These are phyloP conservation scores for Sequoia sempervirens DNA, from an alignment of 75 land plant species.

Conservation along the genomic window DNA sequence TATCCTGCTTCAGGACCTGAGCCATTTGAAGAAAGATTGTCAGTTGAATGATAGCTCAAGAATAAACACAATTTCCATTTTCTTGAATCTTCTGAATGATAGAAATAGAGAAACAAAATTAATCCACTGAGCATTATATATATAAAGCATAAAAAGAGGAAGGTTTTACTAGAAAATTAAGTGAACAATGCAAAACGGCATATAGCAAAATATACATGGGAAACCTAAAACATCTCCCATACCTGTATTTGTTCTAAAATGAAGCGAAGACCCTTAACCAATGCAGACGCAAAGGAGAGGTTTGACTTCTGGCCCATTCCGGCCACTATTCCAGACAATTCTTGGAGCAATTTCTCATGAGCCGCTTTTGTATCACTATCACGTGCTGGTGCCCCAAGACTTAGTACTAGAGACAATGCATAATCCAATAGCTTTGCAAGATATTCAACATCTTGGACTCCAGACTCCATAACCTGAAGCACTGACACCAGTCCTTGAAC, in stretches of 20 bases:
- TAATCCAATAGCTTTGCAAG: slow-evolving; percentile 38
- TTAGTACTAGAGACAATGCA: slow-evolving; percentile 32
- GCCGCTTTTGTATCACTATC: slow-evolving; percentile 42
- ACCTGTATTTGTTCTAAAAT: slow-evolving; percentile 89
- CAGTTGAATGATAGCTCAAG: neutral
- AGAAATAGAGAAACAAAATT: neutral
- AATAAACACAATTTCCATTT: neutral
- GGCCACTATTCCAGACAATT: slow-evolving; percentile 24
- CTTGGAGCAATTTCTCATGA: slow-evolving; percentile 26
- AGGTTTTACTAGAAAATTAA: neutral
- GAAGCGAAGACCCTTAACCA: slow-evolving; percentile 79
- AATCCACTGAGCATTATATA: neutral
- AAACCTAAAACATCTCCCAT: neutral
- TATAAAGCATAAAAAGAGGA: neutral
- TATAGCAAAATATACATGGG: neutral
- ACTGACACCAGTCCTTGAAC: neutral
- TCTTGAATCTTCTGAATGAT: neutral
- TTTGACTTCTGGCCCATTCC: slow-evolving; percentile 14
- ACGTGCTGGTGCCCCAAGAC: slow-evolving; percentile 48
- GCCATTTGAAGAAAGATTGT: neutral
- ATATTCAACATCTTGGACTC: slow-evolving; percentile 35
- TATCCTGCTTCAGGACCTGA: slow-evolving; percentile 76
- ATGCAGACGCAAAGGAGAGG: slow-evolving; percentile 26
- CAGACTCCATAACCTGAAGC: slow-evolving; percentile 40
- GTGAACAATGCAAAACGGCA: neutral